Evolutionary conservation across 306 rosid genomes (phyloP).

Genomic region (Fragaria vesca): DNA sequence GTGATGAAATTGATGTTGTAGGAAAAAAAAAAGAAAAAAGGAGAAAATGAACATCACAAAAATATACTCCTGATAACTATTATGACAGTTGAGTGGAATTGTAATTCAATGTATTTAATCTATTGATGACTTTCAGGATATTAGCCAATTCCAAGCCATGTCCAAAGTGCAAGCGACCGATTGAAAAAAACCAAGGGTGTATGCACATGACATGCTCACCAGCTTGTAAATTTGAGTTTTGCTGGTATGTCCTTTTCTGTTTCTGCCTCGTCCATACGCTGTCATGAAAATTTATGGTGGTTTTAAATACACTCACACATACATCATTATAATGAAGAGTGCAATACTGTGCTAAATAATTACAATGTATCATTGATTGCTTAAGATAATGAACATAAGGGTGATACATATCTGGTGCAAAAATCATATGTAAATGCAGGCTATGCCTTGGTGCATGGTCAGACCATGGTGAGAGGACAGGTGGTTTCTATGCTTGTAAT

Average conservation of each 20-base stretch:
- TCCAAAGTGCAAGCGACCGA: conserved; percentile 90
- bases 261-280: background rate
- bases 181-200: conserved; percentile 88
- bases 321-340: background rate
- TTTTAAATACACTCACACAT: background rate
- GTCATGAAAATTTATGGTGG: background rate
- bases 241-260: conserved; percentile 52
- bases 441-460: conserved; percentile 91
- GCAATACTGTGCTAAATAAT: background rate
- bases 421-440: conserved; percentile 38
- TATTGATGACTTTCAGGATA: conserved; percentile 38
- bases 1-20: background rate
- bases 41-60: background rate
- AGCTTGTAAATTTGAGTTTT: conserved; percentile 86
- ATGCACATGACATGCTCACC: conserved; percentile 94
- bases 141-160: conserved; percentile 79
- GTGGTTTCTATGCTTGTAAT: conserved; percentile 93
- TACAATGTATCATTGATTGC: background rate
- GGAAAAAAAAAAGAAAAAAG: background rate
- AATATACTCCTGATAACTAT: background rate
- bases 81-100: background rate
- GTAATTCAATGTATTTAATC: background rate
- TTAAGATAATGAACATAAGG: background rate
- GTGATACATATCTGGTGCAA: background rate
- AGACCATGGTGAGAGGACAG: conserved; percentile 92